phyloP scores from a whole-genome alignment of 768 basidiomycete species.

The Calocybe gangraenosa region DNA sequence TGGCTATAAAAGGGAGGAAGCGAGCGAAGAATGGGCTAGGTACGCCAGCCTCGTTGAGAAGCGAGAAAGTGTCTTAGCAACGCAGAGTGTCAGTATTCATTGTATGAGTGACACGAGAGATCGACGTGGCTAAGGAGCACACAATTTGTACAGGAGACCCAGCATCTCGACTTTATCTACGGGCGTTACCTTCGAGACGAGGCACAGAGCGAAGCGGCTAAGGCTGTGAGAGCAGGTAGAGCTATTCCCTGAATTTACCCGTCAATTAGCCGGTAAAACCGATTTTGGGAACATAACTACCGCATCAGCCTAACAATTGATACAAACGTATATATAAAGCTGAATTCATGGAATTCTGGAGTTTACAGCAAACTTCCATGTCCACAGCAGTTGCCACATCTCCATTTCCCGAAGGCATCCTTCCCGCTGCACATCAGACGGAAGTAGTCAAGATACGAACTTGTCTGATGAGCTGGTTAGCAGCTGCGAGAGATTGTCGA shows the following conservation, averaged over 20 bases:
- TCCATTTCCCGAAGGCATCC: constrained; percentile 15
- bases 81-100: constrained; percentile 30
- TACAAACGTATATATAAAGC: too few relatives aligned
- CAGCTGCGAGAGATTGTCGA: constrained; percentile 10
- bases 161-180: constrained; percentile 45
- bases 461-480: constrained; percentile 17
- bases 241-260: constrained; percentile 30
- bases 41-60: constrained; percentile 39
- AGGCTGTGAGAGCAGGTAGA: constrained; percentile 43
- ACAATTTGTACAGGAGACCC: constrained; percentile 12
- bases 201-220: constrained; percentile 49
- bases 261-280: not conserved
- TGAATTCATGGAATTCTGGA: too few relatives aligned
- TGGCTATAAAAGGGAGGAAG: constrained; percentile 39
- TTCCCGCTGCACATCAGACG: constrained; percentile 13
- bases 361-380: too few relatives aligned
- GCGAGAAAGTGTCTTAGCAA: constrained; percentile 43
- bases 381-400: not conserved
- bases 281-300: too few relatives aligned
- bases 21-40: constrained; percentile 37
- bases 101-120: not conserved
- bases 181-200: constrained; percentile 55
- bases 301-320: too few relatives aligned
- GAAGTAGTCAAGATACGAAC: constrained; percentile 16
- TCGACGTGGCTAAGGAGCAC: not conserved